phyloP scores from a whole-genome alignment of 2,329 filamentous ascomycete genomes.

The Colletotrichum abscissum region DNA sequence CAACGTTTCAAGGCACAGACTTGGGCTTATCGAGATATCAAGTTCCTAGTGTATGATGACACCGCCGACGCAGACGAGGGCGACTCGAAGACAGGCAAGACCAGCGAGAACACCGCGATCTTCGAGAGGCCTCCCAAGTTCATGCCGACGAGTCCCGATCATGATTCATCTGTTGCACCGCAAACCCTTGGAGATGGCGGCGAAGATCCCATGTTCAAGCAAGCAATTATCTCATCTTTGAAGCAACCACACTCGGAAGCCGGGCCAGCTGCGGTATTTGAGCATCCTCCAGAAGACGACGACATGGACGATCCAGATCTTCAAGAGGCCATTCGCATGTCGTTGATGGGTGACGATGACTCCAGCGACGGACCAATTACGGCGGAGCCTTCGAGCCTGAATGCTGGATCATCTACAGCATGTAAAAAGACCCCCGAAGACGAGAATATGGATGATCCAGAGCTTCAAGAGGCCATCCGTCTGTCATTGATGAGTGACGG shows the following conservation, averaged over 20 bases:
- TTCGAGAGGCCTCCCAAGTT: background rate
- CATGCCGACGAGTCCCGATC: background rate
- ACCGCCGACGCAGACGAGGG: background rate
- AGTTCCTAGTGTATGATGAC: background rate
- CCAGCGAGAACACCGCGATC: background rate
- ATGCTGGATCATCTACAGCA: background rate
- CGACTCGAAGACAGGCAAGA: background rate
- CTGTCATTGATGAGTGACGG: background rate
- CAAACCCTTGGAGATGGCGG: background rate
- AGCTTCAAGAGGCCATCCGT: background rate
- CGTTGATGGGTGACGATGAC: no score
- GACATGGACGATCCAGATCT: no score
- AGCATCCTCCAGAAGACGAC: no score
- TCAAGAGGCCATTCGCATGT: no score
- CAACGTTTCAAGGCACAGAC: background rate
- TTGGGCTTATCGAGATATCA: background rate
- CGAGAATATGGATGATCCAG: background rate
- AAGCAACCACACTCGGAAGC: background rate
- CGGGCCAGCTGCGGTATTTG: no score
- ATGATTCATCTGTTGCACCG: background rate
- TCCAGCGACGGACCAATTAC: no score
- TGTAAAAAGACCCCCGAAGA: background rate
- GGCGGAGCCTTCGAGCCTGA: no score
- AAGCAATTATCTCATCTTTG: background rate
- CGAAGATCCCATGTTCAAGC: background rate